Evolutionary conservation across 176 grass and related monocot genomes (phyloP).

Genomic region (Hordeum marinum): DNA sequence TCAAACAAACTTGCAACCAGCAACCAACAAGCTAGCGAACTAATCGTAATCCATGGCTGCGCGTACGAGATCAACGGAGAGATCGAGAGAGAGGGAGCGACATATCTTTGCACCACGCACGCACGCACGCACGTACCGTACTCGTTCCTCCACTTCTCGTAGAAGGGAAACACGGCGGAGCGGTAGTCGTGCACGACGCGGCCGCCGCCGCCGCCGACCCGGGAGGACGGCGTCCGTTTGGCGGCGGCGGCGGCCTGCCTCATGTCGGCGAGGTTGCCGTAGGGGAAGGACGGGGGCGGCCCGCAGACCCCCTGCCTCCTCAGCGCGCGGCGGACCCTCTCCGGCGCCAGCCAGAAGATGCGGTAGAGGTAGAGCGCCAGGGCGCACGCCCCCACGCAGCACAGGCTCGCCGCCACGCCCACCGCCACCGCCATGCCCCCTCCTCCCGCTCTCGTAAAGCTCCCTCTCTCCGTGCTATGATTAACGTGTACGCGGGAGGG

Average conservation of each 20-base stretch:
- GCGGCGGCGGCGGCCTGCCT: background rate
- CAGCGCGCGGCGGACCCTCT: conserved; percentile 45
- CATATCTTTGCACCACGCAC: background rate
- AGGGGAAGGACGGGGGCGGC: conserved; percentile 54
- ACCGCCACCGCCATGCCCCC: background rate
- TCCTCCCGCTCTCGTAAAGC: background rate
- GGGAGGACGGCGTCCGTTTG: background rate
- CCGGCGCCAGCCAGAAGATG: conserved; percentile 49
- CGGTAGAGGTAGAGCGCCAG: conserved; percentile 57
- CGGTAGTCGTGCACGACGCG: conserved; percentile 76
- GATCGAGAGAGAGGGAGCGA: background rate
- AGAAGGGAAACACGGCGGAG: conserved; percentile 58
- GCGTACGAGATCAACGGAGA: background rate
- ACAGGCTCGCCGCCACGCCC: conserved; percentile 11
- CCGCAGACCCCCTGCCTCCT: conserved; percentile 59
- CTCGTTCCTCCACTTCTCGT: conserved; percentile 66
- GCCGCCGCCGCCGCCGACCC: background rate
- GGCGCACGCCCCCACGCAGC: conserved; percentile 24
- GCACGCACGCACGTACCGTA: conserved; percentile 30
- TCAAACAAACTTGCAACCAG: background rate
- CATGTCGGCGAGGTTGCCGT: conserved; percentile 72
- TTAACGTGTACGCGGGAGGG: background rate
- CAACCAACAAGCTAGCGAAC: background rate
- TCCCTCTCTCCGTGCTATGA: background rate
- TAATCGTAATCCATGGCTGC: background rate